Conservation (phyloP, 257 asterid genomes). For the Penstemon eatonii region DNA sequence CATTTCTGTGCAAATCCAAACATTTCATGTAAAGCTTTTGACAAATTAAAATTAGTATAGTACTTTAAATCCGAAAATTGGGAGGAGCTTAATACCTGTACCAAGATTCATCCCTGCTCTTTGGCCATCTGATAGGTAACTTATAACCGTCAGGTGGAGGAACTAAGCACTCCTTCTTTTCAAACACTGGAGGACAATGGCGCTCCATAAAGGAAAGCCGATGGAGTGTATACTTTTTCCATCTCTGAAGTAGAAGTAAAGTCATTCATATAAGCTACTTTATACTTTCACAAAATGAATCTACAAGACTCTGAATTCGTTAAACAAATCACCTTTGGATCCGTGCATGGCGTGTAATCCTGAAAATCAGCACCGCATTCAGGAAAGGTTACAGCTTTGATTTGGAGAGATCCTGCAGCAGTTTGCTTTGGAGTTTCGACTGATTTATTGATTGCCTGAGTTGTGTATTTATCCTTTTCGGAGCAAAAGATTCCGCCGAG, state of each 20-base stretch:
- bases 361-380: conserved; percentile 76
- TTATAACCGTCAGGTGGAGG: conserved; percentile 85
- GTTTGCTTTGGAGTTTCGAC: conserved; percentile 39
- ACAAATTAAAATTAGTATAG: conserved; percentile 3
- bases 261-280: conserved; percentile 19
- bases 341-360: conserved; percentile 99
- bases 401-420: conserved; percentile 48
- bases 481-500: conserved; percentile 90
- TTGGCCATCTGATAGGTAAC: conserved; percentile 77
- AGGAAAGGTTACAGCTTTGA: conserved; percentile 57
- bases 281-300: conserved; percentile 5
- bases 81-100: conserved; percentile 54
- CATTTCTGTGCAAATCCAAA: conserved; percentile 60
- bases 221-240: conserved; percentile 59
- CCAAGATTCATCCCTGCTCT: conserved; percentile 84
- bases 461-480: conserved; percentile 45
- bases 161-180: conserved; percentile 74
- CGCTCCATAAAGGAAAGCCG: conserved; percentile 82
- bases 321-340: conserved; percentile 64
- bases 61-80: not conserved
- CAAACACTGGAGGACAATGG: conserved; percentile 78
- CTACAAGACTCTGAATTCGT: not conserved
- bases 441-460: conserved; percentile 30
- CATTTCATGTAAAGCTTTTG: not conserved
- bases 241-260: conserved; percentile 51